A percentile compares a stretch with the other conserved stretches of the same genome.
These are phyloP conservation scores for Cordyceps cicadae DNA, from an alignment of 2,329 filamentous ascomycete genomes.

Conservation along the genomic window DNA sequence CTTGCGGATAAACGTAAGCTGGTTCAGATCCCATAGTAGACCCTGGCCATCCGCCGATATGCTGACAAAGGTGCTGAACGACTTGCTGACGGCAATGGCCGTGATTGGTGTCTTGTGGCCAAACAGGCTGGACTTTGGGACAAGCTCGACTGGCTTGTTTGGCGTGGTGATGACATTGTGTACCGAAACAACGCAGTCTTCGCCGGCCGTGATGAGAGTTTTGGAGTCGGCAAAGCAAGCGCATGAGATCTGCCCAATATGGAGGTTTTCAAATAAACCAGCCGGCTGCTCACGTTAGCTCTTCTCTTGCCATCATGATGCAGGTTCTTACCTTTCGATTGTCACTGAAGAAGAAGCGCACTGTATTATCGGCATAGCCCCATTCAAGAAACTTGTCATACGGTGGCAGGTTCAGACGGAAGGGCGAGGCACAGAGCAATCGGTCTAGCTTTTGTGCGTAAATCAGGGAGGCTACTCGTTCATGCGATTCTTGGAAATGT, in stretches of 20 bases:
- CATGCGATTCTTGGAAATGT: slow-evolving; percentile 49
- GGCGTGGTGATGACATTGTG: slow-evolving; percentile 61
- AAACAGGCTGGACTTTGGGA: slow-evolving; percentile 73
- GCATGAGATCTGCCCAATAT: slow-evolving; percentile 80
- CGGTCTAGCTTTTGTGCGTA: slow-evolving; percentile 75
- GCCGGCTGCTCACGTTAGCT: slow-evolving; percentile 44
- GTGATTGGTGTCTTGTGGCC: slow-evolving; percentile 82
- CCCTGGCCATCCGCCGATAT: slow-evolving; percentile 74
- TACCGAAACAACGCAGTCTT: slow-evolving; percentile 84
- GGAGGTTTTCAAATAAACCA: slow-evolving; percentile 87
- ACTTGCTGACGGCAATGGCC: slow-evolving; percentile 73
- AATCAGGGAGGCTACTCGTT: slow-evolving; percentile 70
- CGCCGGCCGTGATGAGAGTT: slow-evolving; percentile 83
- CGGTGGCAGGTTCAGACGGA: slow-evolving; percentile 80
- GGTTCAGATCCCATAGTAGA: slow-evolving; percentile 90
- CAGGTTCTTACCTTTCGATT: slow-evolving; percentile 54
- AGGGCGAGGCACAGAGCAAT: slow-evolving; percentile 73
- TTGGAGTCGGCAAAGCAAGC: slow-evolving; percentile 81
- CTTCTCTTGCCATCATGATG: slow-evolving; percentile 1
- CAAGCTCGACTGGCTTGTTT: slow-evolving; percentile 66
- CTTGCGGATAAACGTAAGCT: slow-evolving; percentile 74
- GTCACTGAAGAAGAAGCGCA: slow-evolving; percentile 84
- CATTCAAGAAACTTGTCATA: slow-evolving; percentile 93
- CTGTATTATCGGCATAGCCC: slow-evolving; percentile 88
- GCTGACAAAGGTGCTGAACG: slow-evolving; percentile 81